Percentiles rank a stretch among this genome's conserved stretches.
These are phyloP conservation scores for Fusarium sp. DNA, from an alignment of 2,329 filamentous ascomycete genomes.

Conservation along the genomic window DNA sequence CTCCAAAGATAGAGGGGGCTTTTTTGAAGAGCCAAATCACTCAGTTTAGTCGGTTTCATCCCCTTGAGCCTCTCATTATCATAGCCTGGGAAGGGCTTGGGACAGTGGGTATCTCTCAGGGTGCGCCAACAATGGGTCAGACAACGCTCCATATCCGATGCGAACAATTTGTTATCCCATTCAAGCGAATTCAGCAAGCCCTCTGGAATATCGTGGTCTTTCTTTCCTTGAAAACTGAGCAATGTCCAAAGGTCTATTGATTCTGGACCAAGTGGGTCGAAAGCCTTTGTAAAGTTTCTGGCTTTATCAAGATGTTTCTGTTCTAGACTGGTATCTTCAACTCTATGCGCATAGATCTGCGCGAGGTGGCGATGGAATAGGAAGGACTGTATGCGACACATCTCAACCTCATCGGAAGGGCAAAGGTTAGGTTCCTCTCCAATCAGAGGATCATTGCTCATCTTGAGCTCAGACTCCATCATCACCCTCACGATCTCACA, in stretches of 20 bases:
- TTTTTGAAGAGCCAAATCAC: neutral
- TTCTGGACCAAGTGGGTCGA: neutral
- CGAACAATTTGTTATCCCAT: neutral
- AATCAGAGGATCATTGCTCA: neutral
- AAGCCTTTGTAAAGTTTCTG: neutral
- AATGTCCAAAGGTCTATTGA: constrained; percentile 1
- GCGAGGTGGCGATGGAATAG: neutral
- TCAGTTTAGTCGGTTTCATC: neutral
- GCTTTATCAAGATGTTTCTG: neutral
- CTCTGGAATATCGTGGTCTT: neutral
- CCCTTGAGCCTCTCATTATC: neutral
- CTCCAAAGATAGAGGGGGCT: neutral
- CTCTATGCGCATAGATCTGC: neutral
- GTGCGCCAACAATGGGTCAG: neutral
- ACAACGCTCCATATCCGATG: neutral
- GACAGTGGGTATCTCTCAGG: neutral
- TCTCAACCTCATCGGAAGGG: neutral
- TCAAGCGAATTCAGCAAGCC: neutral
- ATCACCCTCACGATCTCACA: neutral
- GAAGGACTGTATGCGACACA: neutral
- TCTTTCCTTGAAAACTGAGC: neutral
- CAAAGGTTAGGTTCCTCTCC: accelerated
- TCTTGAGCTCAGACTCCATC: neutral
- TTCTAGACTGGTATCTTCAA: too few relatives aligned
- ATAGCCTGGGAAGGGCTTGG: neutral